phyloP scores from a whole-genome alignment of 805 yeast species.

The Saccharomycopsis malanga region DNA sequence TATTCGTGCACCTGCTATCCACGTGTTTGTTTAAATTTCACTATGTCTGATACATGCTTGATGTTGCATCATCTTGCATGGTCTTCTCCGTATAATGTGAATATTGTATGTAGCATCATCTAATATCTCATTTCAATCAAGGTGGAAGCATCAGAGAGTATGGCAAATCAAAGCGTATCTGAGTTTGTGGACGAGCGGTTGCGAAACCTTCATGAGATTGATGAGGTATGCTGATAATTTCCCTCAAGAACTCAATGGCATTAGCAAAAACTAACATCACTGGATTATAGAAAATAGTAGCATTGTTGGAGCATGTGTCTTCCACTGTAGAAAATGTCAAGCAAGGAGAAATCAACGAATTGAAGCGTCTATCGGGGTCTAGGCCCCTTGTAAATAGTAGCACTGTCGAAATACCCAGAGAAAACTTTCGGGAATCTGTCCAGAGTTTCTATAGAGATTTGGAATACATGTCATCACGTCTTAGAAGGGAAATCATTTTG shows the following conservation, averaged over 20 bases:
- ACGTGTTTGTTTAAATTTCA: too few species aligned
- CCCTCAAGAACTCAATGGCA: background rate
- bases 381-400: too few species aligned
- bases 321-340: constrained; percentile 37
- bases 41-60: too few species aligned
- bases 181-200: constrained; percentile 43
- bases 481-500: constrained; percentile 59
- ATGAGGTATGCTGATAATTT: constrained; percentile 32
- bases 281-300: constrained; percentile 36
- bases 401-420: constrained; percentile 27
- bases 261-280: background rate
- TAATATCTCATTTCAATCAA: too few species aligned
- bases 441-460: constrained; percentile 45
- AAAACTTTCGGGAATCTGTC: constrained; percentile 38
- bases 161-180: constrained; percentile 9
- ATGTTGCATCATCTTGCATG: too few species aligned
- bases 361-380: constrained; percentile 12
- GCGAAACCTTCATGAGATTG: constrained; percentile 46
- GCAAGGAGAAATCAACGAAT: constrained; percentile 28
- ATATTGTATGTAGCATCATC: too few species aligned
- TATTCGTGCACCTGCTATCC: too few species aligned
- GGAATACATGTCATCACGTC: constrained; percentile 49
- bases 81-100: too few species aligned
- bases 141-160: too few species aligned
- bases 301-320: constrained; percentile 44